Base-by-base conservation (phyloP, 441 rosid species). In the Croton laevigatus region DNA sequence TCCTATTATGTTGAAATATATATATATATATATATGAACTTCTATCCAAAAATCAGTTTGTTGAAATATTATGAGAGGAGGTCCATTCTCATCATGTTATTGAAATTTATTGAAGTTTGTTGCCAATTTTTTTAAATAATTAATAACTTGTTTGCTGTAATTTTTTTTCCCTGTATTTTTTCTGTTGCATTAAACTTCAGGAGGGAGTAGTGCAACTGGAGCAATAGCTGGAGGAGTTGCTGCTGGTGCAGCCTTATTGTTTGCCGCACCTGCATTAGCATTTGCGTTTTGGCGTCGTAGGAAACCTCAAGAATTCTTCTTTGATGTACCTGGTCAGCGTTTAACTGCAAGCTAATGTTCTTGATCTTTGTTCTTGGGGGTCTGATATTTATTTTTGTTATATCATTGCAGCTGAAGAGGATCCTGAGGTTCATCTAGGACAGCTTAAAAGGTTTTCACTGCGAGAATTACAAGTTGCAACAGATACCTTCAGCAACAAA, bases 181-280 rank as follows among this genome's bases (percentile, higher is more conserved):
- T 65, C 58, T 9, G 8, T 66, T 62, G 57, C 55, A 0, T 74
- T 60, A 22, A 32, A 66, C 69, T 73, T 80, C 79, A 89, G 97
- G 87, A 71, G 88, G 93, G 59, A 83, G 75, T 63, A 79, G 89
- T 75, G 82, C 81, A 40, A 92, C 97, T 70, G 91, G 91, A 77
- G 96, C 97, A 32, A 88, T 89, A 68, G 97, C 96, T 27, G 97
- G 97, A 58, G 97, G 97, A 82, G 97, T 91, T 59, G 96, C 97
- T 57, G 97, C 96, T 38, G 94, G 96, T 77, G 96, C 96, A 78
- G 96, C 97, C 37, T 79, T 91, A 68, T 69, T 91, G 37, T 91
- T 88, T 81, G 97, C 96, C 60, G 96, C 96, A 42, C 97, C 97
- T 71, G 97, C 96, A 62, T 76, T 91, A 62, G 92, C 96, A 57